Percentiles rank a stretch among this genome's conserved stretches.
Conservation (phyloP, 2,329 filamentous ascomycete species). For the Dothistroma pini region DNA sequence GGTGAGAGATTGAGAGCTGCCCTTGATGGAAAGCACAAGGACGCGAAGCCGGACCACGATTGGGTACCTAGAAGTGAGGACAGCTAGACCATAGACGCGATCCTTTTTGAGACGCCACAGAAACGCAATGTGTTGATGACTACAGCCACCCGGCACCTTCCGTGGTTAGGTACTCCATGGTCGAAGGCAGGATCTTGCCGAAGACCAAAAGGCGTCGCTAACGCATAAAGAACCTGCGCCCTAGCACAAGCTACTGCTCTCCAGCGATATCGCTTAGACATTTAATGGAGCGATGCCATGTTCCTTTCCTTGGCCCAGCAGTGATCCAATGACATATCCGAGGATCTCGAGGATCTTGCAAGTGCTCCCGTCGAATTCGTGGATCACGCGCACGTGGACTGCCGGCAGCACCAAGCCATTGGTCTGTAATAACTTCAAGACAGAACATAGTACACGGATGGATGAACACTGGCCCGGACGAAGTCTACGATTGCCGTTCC, state of each 20-base stretch:
- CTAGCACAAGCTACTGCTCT: too few species aligned
- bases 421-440: too few species aligned
- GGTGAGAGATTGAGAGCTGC: not conserved
- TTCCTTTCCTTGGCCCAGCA: not conserved
- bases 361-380: constrained; percentile 9
- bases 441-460: too few species aligned
- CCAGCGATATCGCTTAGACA: too few species aligned
- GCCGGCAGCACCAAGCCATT: not conserved
- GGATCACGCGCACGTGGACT: constrained; percentile 11
- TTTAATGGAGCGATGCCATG: not conserved
- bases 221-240: too few species aligned
- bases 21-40: not conserved
- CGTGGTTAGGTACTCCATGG: too few species aligned
- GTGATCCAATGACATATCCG: not conserved
- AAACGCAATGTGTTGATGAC: not conserved
- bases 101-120: not conserved
- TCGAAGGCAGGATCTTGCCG: too few species aligned
- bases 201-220: too few species aligned
- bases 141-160: not conserved
- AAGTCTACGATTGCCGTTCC: constrained; percentile 14
- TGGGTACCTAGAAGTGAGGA: not conserved
- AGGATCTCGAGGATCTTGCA: constrained; percentile 13
- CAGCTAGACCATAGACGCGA: too few species aligned
- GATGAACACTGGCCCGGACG: constrained; percentile 12
- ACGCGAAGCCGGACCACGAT: not conserved